Evolutionary conservation across 345 rosid species (phyloP).

Genomic region (Triadica sebifera): DNA sequence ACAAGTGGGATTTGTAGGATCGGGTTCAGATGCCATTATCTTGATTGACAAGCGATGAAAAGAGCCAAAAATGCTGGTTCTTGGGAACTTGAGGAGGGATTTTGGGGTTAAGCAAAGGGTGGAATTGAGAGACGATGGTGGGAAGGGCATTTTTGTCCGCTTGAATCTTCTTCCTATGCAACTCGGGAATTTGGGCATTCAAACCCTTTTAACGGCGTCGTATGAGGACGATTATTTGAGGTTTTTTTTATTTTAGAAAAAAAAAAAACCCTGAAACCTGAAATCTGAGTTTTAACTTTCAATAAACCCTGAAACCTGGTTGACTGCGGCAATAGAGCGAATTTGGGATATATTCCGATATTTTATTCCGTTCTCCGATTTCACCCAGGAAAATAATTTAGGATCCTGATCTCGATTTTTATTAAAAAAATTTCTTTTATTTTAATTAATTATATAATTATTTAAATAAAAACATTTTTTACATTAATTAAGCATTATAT

Average conservation of each 20-base stretch:
- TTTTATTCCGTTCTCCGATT: no score
- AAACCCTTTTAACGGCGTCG: background rate
- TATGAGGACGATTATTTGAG: background rate
- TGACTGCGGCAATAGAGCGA: no score
- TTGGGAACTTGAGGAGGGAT: conserved; percentile 19
- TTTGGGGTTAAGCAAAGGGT: conserved; percentile 27
- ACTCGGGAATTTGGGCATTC: background rate
- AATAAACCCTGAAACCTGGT: background rate
- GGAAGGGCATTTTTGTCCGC: conserved; percentile 25
- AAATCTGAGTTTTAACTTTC: no score
- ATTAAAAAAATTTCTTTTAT: no score
- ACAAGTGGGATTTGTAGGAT: conserved; percentile 14
- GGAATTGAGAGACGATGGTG: conserved; percentile 9
- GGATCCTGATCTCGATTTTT: no score
- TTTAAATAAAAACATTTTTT: no score
- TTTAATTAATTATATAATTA: no score
- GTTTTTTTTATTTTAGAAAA: no score
- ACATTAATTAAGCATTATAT: no score
- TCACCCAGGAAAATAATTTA: no score
- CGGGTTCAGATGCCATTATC: conserved; percentile 24
- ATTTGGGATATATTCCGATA: no score
- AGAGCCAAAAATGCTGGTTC: conserved; percentile 19
- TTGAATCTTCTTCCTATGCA: background rate
- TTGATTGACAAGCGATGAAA: background rate
- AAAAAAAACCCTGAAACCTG: no score